phyloP scores from a whole-genome alignment of 2,329 filamentous ascomycete genomes.

The Aureobasidium sp. region DNA sequence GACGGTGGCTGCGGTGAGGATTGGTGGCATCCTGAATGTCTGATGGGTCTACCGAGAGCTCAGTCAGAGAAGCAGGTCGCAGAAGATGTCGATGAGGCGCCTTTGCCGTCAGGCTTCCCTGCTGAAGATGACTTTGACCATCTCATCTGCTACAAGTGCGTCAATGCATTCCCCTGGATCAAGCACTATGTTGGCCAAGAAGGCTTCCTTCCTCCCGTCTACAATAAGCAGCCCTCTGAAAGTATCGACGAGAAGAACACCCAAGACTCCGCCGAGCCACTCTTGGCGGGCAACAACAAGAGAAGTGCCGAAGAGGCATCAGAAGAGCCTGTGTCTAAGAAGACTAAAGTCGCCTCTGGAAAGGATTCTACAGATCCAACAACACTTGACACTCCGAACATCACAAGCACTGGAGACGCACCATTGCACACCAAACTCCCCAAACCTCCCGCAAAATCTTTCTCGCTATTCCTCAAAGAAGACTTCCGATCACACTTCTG shows the following conservation, averaged over 20 bases:
- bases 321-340: not conserved
- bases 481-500: conserved; percentile 78
- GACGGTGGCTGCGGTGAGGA: conserved; percentile 91
- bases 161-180: conserved; percentile 84
- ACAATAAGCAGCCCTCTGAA: not conserved
- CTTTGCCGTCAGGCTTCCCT: conserved; percentile 79
- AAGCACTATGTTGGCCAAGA: conserved; percentile 73
- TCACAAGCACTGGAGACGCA: conserved; percentile 18
- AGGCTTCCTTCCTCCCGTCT: conserved; percentile 73
- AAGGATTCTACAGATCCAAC: not conserved
- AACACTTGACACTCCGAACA: not conserved
- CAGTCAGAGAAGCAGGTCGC: conserved; percentile 50
- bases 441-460: conserved; percentile 45
- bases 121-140: conserved; percentile 81
- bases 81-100: conserved; percentile 45
- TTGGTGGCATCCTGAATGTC: conserved; percentile 93
- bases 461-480: conserved; percentile 77
- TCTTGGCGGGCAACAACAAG: not conserved
- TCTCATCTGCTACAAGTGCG: conserved; percentile 90
- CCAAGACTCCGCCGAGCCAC: not conserved
- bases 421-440: conserved; percentile 44
- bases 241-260: not conserved
- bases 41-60: conserved; percentile 69
- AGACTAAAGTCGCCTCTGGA: not conserved
- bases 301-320: conserved; percentile 9